A percentile compares a stretch with the other conserved stretches of the same genome.
Conservation (phyloP, 768 basidiomycete species). For the Hygrophorus russula region DNA sequence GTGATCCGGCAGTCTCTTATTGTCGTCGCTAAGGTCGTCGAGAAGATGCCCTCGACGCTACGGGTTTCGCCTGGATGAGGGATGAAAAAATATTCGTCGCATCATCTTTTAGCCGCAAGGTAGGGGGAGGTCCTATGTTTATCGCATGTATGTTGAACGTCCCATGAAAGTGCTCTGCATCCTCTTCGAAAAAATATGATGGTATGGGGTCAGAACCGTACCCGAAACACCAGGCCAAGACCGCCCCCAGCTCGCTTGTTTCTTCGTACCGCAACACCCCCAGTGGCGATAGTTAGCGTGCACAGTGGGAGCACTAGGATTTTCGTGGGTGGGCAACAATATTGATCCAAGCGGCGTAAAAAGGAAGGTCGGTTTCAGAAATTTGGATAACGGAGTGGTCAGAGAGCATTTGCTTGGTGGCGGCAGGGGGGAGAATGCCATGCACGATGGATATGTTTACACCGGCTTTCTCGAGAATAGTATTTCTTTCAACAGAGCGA, state of each 20-base stretch:
- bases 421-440: slow-evolving; percentile 77
- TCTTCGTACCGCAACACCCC: slow-evolving; percentile 65
- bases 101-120: slow-evolving; percentile 84
- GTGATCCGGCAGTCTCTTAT: slow-evolving; percentile 42
- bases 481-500: slow-evolving; percentile 20
- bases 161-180: slow-evolving; percentile 78
- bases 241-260: slow-evolving; percentile 24
- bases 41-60: slow-evolving; percentile 93
- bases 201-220: slow-evolving; percentile 94
- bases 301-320: slow-evolving; percentile 88
- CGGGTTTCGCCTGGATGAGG: slow-evolving; percentile 78
- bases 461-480: slow-evolving; percentile 88
- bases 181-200: slow-evolving; percentile 81
- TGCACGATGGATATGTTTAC: slow-evolving; percentile 92
- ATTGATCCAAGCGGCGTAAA: slow-evolving; percentile 87
- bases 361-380: slow-evolving; percentile 59
- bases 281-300: slow-evolving; percentile 98
- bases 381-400: slow-evolving; percentile 75
- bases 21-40: slow-evolving; percentile 71
- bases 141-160: slow-evolving; percentile 67
- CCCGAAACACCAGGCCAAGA: slow-evolving; percentile 97
- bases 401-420: slow-evolving; percentile 90
- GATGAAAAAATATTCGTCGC: slow-evolving; percentile 95
- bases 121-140: slow-evolving; percentile 58
- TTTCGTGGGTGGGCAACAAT: slow-evolving; percentile 90